Evolutionary conservation across 2,329 filamentous ascomycete genomes (phyloP).

Genomic region (Pseudopyricularia cyperi): DNA sequence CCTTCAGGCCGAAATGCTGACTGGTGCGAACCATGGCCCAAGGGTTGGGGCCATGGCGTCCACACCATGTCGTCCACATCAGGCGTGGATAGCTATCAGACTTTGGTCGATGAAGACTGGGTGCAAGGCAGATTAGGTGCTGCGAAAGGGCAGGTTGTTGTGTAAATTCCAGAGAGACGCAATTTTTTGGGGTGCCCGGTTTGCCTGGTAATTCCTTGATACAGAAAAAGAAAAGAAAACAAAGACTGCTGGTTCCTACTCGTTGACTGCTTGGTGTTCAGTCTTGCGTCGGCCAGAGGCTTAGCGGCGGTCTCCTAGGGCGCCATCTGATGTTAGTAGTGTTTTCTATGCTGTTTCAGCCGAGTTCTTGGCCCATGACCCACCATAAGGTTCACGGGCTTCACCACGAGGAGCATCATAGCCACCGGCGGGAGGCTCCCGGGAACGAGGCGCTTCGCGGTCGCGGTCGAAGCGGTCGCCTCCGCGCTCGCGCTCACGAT

Average conservation of each 20-base stretch:
- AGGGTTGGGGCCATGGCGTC: background rate
- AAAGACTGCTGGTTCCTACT: background rate
- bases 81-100: background rate
- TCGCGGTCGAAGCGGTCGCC: conserved; percentile 45
- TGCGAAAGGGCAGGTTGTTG: background rate
- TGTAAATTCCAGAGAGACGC: background rate
- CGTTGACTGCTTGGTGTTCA: background rate
- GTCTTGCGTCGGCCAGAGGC: background rate
- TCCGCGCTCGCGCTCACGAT: conserved; percentile 17
- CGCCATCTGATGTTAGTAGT: background rate
- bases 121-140: background rate
- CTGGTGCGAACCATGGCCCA: background rate
- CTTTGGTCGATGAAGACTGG: background rate
- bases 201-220: background rate
- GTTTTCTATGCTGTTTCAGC: background rate
- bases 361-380: background rate
- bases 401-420: conserved; percentile 1
- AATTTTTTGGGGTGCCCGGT: background rate
- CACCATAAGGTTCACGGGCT: background rate
- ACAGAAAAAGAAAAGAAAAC: background rate
- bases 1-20: background rate
- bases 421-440: conserved; percentile 14
- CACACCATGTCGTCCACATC: background rate
- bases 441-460: conserved; percentile 25
- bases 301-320: conserved; percentile 1